Evolutionary conservation across 345 rosid species (phyloP), one percentile per base, ranked within the genome.

Genomic region (Jatropha curcas): DNA sequence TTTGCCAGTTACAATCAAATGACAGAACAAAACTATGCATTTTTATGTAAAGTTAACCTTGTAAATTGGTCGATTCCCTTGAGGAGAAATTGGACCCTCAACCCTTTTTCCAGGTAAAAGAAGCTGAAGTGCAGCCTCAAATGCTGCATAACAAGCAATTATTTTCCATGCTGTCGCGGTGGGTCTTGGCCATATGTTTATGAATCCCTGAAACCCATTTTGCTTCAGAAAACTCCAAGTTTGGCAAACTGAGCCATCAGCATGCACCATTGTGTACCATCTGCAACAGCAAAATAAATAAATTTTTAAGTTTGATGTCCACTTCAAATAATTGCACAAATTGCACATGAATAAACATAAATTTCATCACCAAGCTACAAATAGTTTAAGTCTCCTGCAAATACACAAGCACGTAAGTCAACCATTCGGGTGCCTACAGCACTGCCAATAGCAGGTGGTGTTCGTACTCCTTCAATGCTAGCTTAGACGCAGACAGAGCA

Each of bases 181-280:
- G 0, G 99, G 97, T 81, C 75, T 86, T 34, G 99, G 99, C 94
- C 98, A 95, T 74, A 95, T 84, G 74, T 75, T 68, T 51, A 88
- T n/a, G 43, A 91, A 84, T 31, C 96, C 97, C 61, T 84, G 87
- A 71, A 90, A 64, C 35, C 98, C 97, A 73, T 85, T 75, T 67
- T 86, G 84, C 81, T 70, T 78, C 76, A 91, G 79, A 71, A 79
- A 91, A 67, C 83, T 70, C 76, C 71, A 83, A 7, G 97, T 87
- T 76, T 86, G 81, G 33, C 43, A 6, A 56, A 91, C 74, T 30
- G 99, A 91, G 50, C 98, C 99, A 77, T 93, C 94, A 43, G 94
- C 92, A 83, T 92, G 93, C 11, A 91, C 98, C 97, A 93, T 87
- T 1, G 98, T 87, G 69, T 91, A 92, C 99, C 99, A 95, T 86